Conservation (phyloP, 2,329 filamentous ascomycete species). For the Clonostachys solani region DNA sequence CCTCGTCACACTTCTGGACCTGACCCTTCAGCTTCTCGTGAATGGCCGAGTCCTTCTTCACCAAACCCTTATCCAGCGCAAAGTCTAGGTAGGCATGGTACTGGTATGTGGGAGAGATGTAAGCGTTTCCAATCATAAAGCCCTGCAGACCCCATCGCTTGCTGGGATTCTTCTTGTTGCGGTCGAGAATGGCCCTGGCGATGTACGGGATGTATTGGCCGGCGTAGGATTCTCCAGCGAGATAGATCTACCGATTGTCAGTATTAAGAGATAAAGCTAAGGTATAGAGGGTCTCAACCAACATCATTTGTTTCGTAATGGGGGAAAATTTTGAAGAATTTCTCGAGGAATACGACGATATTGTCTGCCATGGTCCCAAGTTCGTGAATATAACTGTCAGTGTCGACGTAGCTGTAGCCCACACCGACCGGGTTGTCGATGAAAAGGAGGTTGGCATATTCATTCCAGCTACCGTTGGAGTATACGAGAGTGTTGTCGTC, state of each 20-base stretch:
- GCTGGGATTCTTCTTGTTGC: constrained; percentile 59
- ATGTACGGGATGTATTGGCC: constrained; percentile 98
- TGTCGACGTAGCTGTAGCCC: constrained; percentile 93
- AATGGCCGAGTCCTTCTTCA: constrained; percentile 61
- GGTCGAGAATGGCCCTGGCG: constrained; percentile 81
- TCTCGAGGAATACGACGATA: constrained; percentile 84
- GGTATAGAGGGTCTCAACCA: constrained; percentile 32
- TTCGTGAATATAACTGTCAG: constrained; percentile 80
- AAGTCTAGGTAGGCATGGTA: constrained; percentile 84
- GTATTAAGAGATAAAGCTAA: constrained; percentile 7
- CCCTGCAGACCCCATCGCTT: constrained; percentile 73
- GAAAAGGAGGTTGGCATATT: constrained; percentile 95
- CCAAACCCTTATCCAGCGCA: constrained; percentile 70
- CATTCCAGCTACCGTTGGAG: constrained; percentile 97
- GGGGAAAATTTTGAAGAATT: constrained; percentile 86
- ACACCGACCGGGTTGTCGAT: constrained; percentile 97
- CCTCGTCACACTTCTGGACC: constrained; percentile 64
- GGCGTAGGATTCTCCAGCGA: constrained; percentile 94
- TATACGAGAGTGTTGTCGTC: constrained; percentile 67
- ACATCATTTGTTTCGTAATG: constrained; percentile 92
- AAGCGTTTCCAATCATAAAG: constrained; percentile 92
- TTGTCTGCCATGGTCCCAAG: constrained; percentile 85
- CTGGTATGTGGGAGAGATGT: constrained; percentile 88
- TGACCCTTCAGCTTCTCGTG: constrained; percentile 65
- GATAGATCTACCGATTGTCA: constrained; percentile 63